Percentiles rank a stretch among this genome's conserved stretches.
These are phyloP conservation scores for Lecanicillium sp. DNA, from an alignment of 2,329 filamentous ascomycete species.

Conservation along the genomic window DNA sequence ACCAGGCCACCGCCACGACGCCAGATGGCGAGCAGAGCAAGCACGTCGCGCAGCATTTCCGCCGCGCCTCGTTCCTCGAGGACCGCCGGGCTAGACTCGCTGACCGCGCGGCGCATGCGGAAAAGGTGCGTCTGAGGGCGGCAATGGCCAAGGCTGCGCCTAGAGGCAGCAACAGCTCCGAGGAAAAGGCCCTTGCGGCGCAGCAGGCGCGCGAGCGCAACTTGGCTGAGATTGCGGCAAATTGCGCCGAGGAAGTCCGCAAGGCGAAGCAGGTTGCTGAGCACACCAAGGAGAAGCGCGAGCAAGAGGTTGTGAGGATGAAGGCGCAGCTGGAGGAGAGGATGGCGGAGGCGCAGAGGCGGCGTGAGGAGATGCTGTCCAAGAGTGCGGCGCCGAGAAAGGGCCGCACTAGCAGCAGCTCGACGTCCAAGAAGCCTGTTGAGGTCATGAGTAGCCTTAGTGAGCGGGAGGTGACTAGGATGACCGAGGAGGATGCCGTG, in stretches of 20 bases:
- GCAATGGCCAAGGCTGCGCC: constrained; percentile 64
- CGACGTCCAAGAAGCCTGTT: constrained; percentile 41
- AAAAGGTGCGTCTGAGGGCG: constrained; percentile 71
- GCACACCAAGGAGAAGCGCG: constrained; percentile 70
- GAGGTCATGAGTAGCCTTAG: constrained; percentile 39
- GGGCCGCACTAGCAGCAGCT: constrained; percentile 43
- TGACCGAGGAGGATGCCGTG: constrained; percentile 55
- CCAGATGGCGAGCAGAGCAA: constrained; percentile 60
- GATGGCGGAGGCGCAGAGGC: constrained; percentile 66
- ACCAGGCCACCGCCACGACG: constrained; percentile 44
- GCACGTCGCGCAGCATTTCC: constrained; percentile 69
- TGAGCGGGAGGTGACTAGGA: constrained; percentile 33
- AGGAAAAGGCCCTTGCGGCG: constrained; percentile 69
- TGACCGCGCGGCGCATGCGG: constrained; percentile 72
- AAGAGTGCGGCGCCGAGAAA: constrained; percentile 28
- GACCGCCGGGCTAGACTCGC: constrained; percentile 72
- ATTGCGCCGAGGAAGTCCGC: constrained; percentile 75
- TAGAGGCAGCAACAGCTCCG: constrained; percentile 53
- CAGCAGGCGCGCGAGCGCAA: constrained; percentile 73
- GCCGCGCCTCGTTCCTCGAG: constrained; percentile 72
- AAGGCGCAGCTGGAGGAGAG: constrained; percentile 72
- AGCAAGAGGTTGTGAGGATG: constrained; percentile 62
- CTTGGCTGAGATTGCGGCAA: constrained; percentile 70
- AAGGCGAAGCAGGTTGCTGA: constrained; percentile 77
- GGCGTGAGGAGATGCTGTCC: constrained; percentile 56